Evolutionary conservation across 257 asterid species (phyloP).

Genomic region (Nicotiana knightiana): DNA sequence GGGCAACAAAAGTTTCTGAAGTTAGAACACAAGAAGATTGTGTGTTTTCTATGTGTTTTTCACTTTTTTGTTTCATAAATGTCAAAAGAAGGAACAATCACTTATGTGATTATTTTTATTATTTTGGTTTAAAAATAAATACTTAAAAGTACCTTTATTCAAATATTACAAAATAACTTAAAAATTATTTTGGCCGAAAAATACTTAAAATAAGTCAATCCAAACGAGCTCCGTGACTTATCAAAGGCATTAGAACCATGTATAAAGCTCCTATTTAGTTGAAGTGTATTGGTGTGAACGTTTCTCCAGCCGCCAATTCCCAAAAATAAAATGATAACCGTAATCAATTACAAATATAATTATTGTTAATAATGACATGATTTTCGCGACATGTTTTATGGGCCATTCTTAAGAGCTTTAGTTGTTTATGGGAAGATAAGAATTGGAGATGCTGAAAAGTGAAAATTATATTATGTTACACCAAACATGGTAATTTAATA

Average conservation of each 20-base stretch:
- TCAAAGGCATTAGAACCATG: background rate
- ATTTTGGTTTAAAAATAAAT: too few relatives aligned
- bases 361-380: slow-evolving; percentile 6
- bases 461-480: background rate
- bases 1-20: background rate
- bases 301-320: slow-evolving; percentile 10
- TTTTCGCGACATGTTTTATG: background rate
- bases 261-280: background rate
- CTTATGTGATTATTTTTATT: background rate
- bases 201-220: too few relatives aligned
- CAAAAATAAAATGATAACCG: background rate
- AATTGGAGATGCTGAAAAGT: background rate
- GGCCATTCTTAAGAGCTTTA: background rate
- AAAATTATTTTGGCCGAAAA: too few relatives aligned
- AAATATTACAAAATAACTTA: too few relatives aligned
- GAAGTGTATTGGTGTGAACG: slow-evolving; percentile 5
- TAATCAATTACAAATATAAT: background rate
- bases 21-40: background rate
- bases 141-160: too few relatives aligned
- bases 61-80: background rate
- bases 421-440: background rate
- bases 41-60: background rate
- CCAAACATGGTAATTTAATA: background rate
- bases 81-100: background rate
- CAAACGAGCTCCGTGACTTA: background rate